Evolutionary conservation across 495 filamentous ascomycete genomes (phyloP).

Genomic region (Tuber magnatum): DNA sequence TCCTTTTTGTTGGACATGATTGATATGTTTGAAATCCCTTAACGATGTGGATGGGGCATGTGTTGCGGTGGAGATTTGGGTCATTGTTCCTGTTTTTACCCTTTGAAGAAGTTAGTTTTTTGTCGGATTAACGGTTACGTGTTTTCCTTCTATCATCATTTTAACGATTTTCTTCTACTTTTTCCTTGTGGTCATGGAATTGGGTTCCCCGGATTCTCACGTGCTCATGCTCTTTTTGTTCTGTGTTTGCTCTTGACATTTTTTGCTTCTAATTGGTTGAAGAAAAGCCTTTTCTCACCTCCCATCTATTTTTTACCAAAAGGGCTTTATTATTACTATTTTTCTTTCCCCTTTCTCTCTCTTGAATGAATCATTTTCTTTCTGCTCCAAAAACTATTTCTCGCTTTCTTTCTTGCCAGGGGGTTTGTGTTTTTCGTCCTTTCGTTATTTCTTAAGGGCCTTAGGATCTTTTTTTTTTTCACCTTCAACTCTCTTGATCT

Average conservation of each 20-base stretch:
- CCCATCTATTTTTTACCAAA: neutral
- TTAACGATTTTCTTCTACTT: constrained; percentile 6
- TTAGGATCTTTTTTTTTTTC: neutral
- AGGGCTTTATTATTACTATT: neutral
- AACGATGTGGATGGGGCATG: neutral
- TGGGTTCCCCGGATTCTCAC: neutral
- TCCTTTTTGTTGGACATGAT: constrained; percentile 3
- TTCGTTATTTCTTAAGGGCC: neutral
- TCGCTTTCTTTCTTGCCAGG: neutral
- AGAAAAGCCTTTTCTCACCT: neutral
- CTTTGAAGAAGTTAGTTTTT: constrained; percentile 5
- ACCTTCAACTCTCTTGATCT: neutral
- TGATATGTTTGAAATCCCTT: neutral
- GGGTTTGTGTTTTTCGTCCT: neutral
- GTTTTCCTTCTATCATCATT: neutral
- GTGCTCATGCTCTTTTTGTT: neutral
- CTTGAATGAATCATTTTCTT: neutral
- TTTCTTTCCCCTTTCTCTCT: neutral
- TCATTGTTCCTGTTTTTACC: constrained; percentile 3
- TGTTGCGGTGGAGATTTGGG: neutral
- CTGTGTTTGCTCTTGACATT: neutral
- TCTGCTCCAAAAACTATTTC: neutral
- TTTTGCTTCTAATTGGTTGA: neutral
- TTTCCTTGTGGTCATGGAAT: constrained; percentile 5
- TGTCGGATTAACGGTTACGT: constrained; percentile 1